phyloP scores from a whole-genome alignment of 164 flowering plant genomes.

The Cinnamomum micranthum region DNA sequence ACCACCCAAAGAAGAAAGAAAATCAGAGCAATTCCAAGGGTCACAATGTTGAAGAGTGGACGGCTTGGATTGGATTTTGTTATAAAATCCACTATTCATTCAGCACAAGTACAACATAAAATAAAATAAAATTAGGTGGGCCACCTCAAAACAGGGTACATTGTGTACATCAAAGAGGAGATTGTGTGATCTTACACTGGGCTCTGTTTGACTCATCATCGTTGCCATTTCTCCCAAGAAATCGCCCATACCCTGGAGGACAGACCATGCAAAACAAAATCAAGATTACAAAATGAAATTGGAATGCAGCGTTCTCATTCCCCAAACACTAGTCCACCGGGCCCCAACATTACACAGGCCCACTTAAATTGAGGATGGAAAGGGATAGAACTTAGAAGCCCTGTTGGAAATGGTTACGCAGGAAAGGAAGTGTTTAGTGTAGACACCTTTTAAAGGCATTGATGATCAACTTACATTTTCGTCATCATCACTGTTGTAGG shows the following conservation, averaged over 20 bases:
- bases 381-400: background rate
- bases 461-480: slow-evolving; percentile 37
- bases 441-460: background rate
- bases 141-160: background rate
- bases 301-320: background rate
- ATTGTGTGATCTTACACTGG: slow-evolving; percentile 42
- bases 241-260: slow-evolving; percentile 83
- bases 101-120: no score
- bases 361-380: no score
- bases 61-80: background rate
- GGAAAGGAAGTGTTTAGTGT: background rate
- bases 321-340: background rate
- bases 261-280: background rate
- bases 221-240: slow-evolving; percentile 80
- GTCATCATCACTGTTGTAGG: slow-evolving; percentile 64
- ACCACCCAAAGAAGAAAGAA: background rate
- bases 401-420: background rate
- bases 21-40: background rate
- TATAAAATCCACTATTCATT: no score
- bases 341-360: no score
- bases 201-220: slow-evolving; percentile 68
- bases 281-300: background rate
- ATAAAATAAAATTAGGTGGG: background rate
- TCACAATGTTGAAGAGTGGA: no score
- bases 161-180: background rate